Base-by-base conservation (phyloP, 1,284 basidiomycete species). In the Cystobasidiaceae sp. region DNA sequence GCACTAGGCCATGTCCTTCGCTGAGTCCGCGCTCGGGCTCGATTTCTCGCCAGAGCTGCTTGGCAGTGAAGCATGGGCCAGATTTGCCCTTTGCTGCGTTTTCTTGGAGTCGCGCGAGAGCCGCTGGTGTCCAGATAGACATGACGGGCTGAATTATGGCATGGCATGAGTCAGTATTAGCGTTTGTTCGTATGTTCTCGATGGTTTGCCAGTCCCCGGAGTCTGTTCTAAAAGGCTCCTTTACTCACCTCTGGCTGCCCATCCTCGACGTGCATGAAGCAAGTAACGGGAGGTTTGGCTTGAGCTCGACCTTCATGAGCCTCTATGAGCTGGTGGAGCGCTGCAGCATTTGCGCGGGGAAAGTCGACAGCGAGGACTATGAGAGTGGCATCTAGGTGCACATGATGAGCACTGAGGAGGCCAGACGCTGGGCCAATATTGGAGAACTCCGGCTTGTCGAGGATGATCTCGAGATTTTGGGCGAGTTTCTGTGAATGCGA, bases 61-160 rank as follows among this genome's bases (percentile, higher is more conserved):
- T 59, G 28, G 57, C 57, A 4, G 57, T 59, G 21, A 44, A 59
- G 33, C 57, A 59, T 30, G 57, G 57, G 15, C 57, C 57, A 32
- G 43, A 32, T 33, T 59, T 59, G 28, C 57, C 57, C 23, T 23
- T 49, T n/a, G 32, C 15, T 7, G 57, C 28, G 21, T 59, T 59
- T n/a, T 32, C 57, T 11, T 23, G 15, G 9, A 59, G 28, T 34
- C 44, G 43, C 15, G 33, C 43, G 5, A 59, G 33, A n/a, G 57
- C 57, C 49, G 19, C n/a, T 9, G 57, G 57, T 2, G 57, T 59
- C 57, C 57, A 59, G 19, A 59, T 33, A 33, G 57, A 59, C 45
- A 59, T 49, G 17, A 46, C 30, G 6, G 57, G 57, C 57, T 59
- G 46, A n/a, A 33, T 43, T 37, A 4, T 30, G 5, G 34, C 34